A percentile compares a stretch with the other conserved stretches of the same genome.
Conservation (phyloP, 345 rosid species). For the Zanthoxylum bungeanum region DNA sequence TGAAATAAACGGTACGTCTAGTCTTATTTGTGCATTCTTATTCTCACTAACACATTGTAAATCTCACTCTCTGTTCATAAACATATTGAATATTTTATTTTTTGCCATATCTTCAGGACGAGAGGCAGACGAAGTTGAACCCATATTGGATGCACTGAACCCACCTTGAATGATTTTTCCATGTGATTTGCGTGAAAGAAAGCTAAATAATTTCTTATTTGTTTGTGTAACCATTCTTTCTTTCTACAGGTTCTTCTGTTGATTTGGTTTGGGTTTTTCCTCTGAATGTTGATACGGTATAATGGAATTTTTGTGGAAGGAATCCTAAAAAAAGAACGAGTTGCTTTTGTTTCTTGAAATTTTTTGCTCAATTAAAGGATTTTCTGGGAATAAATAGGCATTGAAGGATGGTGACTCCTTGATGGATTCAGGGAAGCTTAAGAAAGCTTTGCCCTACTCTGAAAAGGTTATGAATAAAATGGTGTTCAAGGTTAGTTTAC, state of each 20-base stretch:
- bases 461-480: constrained; percentile 66
- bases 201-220: too few species aligned
- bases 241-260: too few species aligned
- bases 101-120: constrained; percentile 51
- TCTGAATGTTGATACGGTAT: too few species aligned
- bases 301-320: too few species aligned
- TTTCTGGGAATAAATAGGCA: too few species aligned
- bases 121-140: constrained; percentile 87
- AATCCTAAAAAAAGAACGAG: too few species aligned
- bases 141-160: constrained; percentile 87
- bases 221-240: too few species aligned
- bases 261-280: too few species aligned
- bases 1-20: constrained; percentile 76
- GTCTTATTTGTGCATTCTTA: background rate
- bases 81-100: background rate
- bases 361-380: too few species aligned
- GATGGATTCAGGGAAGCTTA: constrained; percentile 81
- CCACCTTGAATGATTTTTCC: too few species aligned
- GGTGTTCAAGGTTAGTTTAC: constrained; percentile 62
- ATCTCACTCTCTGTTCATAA: background rate
- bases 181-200: too few species aligned
- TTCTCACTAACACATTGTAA: background rate
- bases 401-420: constrained; percentile 66
- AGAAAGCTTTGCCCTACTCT: constrained; percentile 65
- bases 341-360: too few species aligned